phyloP scores from a whole-genome alignment of 108 stramenopile genomes.

The Nitzschia inconspicua region DNA sequence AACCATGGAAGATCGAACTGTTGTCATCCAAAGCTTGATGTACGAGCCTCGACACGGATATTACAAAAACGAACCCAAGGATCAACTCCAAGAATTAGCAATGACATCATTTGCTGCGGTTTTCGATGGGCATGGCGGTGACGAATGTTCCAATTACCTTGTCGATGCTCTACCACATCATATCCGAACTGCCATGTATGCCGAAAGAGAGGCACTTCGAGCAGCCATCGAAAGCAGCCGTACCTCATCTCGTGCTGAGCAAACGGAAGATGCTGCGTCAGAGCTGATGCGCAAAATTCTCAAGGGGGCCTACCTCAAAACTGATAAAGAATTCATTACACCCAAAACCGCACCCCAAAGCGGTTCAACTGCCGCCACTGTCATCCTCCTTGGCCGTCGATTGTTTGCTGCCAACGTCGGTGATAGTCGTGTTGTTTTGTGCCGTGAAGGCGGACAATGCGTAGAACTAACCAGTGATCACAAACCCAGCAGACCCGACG shows the following conservation, averaged over 20 bases:
- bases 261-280: conserved; percentile 85
- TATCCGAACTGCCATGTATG: conserved; percentile 77
- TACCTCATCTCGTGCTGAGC: conserved; percentile 55
- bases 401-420: conserved; percentile 97
- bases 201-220: conserved; percentile 65
- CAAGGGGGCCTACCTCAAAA: conserved; percentile 80
- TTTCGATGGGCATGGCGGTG: conserved; percentile 97
- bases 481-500: conserved; percentile 94
- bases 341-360: conserved; percentile 84
- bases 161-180: conserved; percentile 83
- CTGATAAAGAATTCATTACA: conserved; percentile 92
- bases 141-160: conserved; percentile 88
- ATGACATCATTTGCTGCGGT: conserved; percentile 94
- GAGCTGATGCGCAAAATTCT: conserved; percentile 88
- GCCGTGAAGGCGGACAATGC: conserved; percentile 85
- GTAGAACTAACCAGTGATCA: conserved; percentile 94
- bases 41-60: conserved; percentile 81
- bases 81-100: conserved; percentile 68
- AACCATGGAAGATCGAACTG: conserved; percentile 93
- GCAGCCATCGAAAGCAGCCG: conserved; percentile 76
- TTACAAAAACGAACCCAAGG: conserved; percentile 82
- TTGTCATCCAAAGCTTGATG: conserved; percentile 82
- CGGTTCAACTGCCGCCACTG: conserved; percentile 93
- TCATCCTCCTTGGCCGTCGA: conserved; percentile 85
- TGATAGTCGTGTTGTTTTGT: conserved; percentile 91